phyloP scores from a whole-genome alignment of 2,329 filamentous ascomycete genomes.

The Cercospora nicotianae region DNA sequence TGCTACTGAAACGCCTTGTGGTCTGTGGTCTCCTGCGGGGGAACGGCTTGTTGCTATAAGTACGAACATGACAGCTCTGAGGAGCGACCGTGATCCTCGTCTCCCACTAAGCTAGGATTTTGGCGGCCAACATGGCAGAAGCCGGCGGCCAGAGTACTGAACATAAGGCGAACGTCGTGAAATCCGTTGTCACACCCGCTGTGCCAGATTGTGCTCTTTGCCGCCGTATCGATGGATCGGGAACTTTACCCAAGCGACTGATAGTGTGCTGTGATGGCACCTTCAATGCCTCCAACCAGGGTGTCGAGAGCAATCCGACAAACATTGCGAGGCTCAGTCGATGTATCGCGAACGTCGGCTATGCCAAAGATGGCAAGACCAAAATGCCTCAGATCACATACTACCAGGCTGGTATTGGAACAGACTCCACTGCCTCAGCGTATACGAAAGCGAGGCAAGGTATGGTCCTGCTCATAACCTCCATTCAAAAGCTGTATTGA shows the following conservation, averaged over 20 bases:
- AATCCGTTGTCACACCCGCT: constrained; percentile 8
- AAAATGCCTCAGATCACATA: constrained; percentile 34
- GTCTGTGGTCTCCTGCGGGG: neutral
- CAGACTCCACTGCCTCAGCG: constrained; percentile 21
- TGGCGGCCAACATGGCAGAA: neutral
- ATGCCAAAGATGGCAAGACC: constrained; percentile 23
- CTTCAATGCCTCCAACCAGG: constrained; percentile 26
- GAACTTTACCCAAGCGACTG: constrained; percentile 26
- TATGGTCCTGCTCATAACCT: neutral
- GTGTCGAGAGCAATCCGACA: constrained; percentile 28
- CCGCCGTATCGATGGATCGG: constrained; percentile 13
- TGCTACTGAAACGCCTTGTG: neutral
- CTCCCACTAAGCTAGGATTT: neutral
- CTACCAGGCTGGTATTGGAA: constrained; percentile 36
- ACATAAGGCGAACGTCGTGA: constrained; percentile 1
- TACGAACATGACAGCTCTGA: neutral
- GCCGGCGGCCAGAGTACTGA: neutral
- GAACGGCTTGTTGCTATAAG: neutral
- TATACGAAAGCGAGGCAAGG: constrained; percentile 25
- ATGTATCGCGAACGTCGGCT: constrained; percentile 29
- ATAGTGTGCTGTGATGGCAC: constrained; percentile 33
- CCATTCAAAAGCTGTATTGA: neutral
- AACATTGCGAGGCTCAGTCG: constrained; percentile 34
- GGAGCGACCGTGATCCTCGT: neutral
- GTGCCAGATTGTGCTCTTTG: constrained; percentile 10